Evolutionary conservation across 805 yeast species (phyloP).

Genomic region (Kuraishia piskuri): DNA sequence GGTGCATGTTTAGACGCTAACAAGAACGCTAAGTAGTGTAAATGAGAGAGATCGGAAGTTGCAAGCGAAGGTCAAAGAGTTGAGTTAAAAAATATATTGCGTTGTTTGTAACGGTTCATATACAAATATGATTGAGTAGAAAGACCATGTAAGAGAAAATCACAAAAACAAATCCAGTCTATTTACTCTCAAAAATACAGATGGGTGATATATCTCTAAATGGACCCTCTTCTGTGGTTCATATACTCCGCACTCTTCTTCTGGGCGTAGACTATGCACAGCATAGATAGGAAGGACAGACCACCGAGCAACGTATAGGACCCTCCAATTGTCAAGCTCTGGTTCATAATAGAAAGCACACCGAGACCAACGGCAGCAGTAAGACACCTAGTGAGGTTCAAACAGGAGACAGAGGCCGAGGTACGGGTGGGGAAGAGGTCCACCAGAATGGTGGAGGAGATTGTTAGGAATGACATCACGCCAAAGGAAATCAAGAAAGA

Average conservation of each 20-base stretch:
- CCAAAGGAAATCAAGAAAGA: slow-evolving; percentile 50
- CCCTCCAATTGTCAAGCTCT: slow-evolving; percentile 59
- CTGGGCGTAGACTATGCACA: not conserved
- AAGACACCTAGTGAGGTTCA: slow-evolving; percentile 69
- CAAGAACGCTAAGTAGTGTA: not conserved
- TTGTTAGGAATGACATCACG: slow-evolving; percentile 49
- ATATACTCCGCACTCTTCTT: not conserved
- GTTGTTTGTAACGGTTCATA: too few relatives aligned
- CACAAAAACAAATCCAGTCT: too few relatives aligned
- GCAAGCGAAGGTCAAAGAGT: not conserved
- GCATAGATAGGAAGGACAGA: slow-evolving; percentile 11
- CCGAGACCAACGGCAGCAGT: slow-evolving; percentile 66
- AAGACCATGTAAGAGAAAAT: too few relatives aligned
- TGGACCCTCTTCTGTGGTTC: not conserved
- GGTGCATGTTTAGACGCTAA: not conserved
- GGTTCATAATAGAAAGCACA: slow-evolving; percentile 52
- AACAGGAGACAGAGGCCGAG: slow-evolving; percentile 66
- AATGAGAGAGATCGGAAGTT: not conserved
- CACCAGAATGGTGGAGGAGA: slow-evolving; percentile 60
- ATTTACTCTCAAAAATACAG: too few relatives aligned
- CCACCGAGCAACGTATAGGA: slow-evolving; percentile 66
- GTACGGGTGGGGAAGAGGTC: slow-evolving; percentile 65
- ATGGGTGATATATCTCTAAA: too few relatives aligned
- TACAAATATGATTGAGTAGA: too few relatives aligned
- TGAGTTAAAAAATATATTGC: too few relatives aligned